A percentile compares a stretch with the other conserved stretches of the same genome.
phyloP scores from a whole-genome alignment of 495 filamentous ascomycete genomes.

The Cryomyces antarcticus region DNA sequence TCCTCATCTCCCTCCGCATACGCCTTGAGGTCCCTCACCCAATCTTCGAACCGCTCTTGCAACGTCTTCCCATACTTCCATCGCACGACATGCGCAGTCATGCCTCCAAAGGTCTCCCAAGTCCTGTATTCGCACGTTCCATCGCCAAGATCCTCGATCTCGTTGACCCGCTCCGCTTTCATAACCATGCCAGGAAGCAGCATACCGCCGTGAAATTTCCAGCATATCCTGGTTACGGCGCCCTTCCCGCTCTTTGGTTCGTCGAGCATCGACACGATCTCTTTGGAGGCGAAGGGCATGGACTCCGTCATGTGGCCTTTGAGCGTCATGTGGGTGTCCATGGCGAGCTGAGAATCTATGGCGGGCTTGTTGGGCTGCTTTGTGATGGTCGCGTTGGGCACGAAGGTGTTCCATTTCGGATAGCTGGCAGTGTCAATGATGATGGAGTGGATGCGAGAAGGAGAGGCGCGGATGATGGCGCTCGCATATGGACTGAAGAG shows the following conservation, averaged over 20 bases:
- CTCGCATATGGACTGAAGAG: conserved; percentile 7
- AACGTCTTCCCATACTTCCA: conserved; percentile 4
- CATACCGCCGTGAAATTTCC: conserved; percentile 3
- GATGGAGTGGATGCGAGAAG: conserved; percentile 3
- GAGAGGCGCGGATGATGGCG: conserved; percentile 5
- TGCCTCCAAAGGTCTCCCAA: conserved; percentile 7
- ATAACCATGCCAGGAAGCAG: conserved; percentile 2
- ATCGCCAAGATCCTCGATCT: conserved; percentile 7
- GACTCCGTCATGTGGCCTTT: not conserved
- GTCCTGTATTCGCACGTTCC: conserved; percentile 5
- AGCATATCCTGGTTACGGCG: conserved; percentile 3
- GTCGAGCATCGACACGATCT: not conserved
- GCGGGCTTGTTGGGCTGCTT: not conserved
- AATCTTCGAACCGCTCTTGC: conserved; percentile 7
- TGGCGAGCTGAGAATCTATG: not conserved
- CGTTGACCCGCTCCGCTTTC: conserved; percentile 3
- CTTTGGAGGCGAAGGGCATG: not conserved
- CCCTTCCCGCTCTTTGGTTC: not conserved
- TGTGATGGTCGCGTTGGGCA: conserved; percentile 3
- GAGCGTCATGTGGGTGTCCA: conserved; percentile 7
- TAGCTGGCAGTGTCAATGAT: conserved; percentile 4
- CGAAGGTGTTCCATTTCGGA: conserved; percentile 9
- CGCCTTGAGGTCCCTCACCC: conserved; percentile 7
- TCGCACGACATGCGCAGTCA: conserved; percentile 1
- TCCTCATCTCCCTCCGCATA: conserved; percentile 5